A percentile compares a stretch with the other conserved stretches of the same genome.
Evolutionary conservation across 148 eudicot genomes (phyloP).

Genomic region (Rhododendron molle): DNA sequence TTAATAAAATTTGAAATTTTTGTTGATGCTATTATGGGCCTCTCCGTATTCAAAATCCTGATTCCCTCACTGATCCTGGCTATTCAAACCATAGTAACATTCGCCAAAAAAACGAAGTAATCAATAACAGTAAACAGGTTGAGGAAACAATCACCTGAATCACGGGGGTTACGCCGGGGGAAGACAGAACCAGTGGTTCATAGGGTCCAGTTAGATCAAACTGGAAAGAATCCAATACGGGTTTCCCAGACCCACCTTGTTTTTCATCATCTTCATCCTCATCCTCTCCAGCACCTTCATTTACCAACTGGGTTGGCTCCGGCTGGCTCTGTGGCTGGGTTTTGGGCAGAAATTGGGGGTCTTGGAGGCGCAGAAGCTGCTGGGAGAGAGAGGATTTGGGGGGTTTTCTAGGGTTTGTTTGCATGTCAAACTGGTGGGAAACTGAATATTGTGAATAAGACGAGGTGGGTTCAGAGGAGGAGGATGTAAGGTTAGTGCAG

Average conservation of each 20-base stretch:
- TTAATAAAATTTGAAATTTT: too few relatives aligned
- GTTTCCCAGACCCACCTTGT: constrained; percentile 26
- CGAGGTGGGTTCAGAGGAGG: constrained; percentile 19
- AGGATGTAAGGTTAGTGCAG: constrained; percentile 31
- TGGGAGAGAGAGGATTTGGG: constrained; percentile 67
- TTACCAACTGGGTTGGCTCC: constrained; percentile 8
- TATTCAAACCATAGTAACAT: background rate
- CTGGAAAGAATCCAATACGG: constrained; percentile 37
- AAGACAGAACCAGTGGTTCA: constrained; percentile 64
- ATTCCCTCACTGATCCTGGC: background rate
- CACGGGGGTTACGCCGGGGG: constrained; percentile 42
- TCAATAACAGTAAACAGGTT: background rate
- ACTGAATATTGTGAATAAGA: constrained; percentile 21
- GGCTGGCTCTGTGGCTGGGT: constrained; percentile 13
- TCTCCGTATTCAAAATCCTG: background rate
- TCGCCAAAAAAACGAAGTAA: background rate
- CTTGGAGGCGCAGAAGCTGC: constrained; percentile 58
- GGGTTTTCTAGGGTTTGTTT: constrained; percentile 50
- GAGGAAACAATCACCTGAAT: constrained; percentile 49
- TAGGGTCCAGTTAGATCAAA: constrained; percentile 75
- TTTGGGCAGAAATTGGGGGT: constrained; percentile 30
- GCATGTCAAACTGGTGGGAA: constrained; percentile 16
- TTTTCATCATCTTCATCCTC: constrained; percentile 23
- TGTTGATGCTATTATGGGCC: background rate
- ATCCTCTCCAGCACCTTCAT: constrained; percentile 11